Evolutionary conservation across 2,329 filamentous ascomycete species (phyloP).

Genomic region (Hypoxylon sp.): DNA sequence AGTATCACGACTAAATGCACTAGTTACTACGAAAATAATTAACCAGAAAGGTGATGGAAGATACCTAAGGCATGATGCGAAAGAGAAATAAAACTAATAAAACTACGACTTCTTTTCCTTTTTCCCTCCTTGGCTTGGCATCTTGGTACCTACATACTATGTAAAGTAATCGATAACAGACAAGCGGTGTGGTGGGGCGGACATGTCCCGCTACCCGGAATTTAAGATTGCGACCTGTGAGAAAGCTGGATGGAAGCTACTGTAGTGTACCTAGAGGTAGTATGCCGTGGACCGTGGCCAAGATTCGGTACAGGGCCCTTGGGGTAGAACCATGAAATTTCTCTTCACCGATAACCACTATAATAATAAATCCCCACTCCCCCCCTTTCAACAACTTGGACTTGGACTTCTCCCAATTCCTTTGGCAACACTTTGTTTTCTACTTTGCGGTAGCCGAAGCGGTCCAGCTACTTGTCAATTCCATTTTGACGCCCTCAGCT

Average conservation of each 20-base stretch:
- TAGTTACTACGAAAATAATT: no score
- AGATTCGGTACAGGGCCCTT: neutral
- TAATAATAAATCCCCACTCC: conserved; percentile 33
- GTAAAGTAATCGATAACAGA: conserved; percentile 36
- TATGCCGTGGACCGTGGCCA: neutral
- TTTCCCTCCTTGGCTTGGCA: no score
- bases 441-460: conserved; percentile 12
- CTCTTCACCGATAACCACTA: conserved; percentile 42
- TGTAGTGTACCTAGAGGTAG: no score
- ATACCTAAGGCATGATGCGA: no score
- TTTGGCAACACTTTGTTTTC: conserved; percentile 20
- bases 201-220: conserved; percentile 18
- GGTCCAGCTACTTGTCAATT: conserved; percentile 22
- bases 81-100: no score
- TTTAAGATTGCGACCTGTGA: conserved; percentile 28
- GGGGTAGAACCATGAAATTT: conserved; percentile 40
- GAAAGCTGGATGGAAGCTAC: conserved; percentile 1
- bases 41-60: neutral
- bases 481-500: conserved; percentile 13
- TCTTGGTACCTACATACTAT: neutral
- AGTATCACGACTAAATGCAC: neutral
- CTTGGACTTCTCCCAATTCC: conserved; percentile 15
- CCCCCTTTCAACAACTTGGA: conserved; percentile 19
- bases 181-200: conserved; percentile 28
- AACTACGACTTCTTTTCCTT: no score